Base-by-base conservation (phyloP, 345 rosid species). In the Viola odorata region DNA sequence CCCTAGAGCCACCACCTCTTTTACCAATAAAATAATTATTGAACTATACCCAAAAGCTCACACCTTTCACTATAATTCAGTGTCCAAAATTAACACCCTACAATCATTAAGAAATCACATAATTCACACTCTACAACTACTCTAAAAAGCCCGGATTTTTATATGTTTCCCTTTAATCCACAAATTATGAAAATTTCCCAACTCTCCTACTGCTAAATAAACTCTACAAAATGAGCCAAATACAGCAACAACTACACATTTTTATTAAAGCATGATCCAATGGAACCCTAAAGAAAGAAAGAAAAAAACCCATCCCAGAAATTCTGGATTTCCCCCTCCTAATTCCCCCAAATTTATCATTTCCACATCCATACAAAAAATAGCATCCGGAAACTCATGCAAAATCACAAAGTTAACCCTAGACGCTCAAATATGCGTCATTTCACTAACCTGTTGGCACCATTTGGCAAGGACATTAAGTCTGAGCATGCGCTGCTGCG, bases 401-500 rank as follows among this genome's bases (percentile, higher is more conserved):
- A 23, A 23, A 23, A 23, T 23, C 32, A 23, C 55, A 16, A 12
- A 52, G 12, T 1, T 10, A 23, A 52, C 55, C 52, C 55, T 52
- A 52, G 4, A 32, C 3, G 10, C 39, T 17, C 37, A 52, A 32
- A n/a, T 23, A 11, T 8, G 32, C 32, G 32, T 23, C 32, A 23
- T 23, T 23, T 23, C 32, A 58, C 70, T 62, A 37, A 90, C 99
- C 97, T 95, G 99, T 74, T 88, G 89, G 73, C 97, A 95, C 99
- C 99, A 95, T 74, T 95, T 88, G 41, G 97, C 86, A 12, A 91
- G 89, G 37, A 90, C 96, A 79, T 84, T 84, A 65, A 95, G 97
- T 3, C 96, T 68, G 17, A 95, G 96, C 94, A 91, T 81, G 49
- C 99, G 96, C 69, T 95, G 99, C 75, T 86, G 96, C 53, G 94